Base-by-base conservation (phyloP, 805 yeast genomes). In the Saturnispora kantuleensis region DNA sequence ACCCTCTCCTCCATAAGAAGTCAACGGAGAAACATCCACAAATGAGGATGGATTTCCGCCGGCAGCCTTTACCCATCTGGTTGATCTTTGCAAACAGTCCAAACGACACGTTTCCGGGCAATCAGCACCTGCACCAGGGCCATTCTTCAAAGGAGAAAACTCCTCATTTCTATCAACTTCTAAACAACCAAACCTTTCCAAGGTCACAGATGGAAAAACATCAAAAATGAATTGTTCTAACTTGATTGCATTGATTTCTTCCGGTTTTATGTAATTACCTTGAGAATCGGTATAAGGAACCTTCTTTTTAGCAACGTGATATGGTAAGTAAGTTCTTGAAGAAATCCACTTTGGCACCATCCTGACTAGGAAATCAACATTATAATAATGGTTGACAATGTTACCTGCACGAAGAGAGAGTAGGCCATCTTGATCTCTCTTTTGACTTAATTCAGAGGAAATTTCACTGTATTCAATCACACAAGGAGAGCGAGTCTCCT, bases 201-300 rank as follows among this genome's bases (percentile, higher is more conserved):
- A 59, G 10, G 76, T 73, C 31, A 93, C 81, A 29, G 79, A 74
- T 41, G 89, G 89, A 66, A 93, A 93, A 18, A 93, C 95, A 59
- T 93, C 99, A 67, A 93, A 93, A 46, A 93, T 95, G 56, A 93
- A 93, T 62, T 90, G 97, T 63, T 93, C 99, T 58, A 93, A 71
- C 62, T 93, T 93, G 58, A 90, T 80, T 36, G 97, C 98, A 62
- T 93, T 93, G 39, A 90, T 85, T 46, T 69, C 74, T 1, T 69
- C 53, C n/a, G 97, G 96, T 54, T 74, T 77, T 28, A 68, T 56
- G 34, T 66, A 59, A 41, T 67, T 60, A 29, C 77, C 77, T 0
- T 76, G 65, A 1, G 54, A 58, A 54, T 79, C 77, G 41, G 76
- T 72, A 44, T 63, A 65, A 15, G 59, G 57, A 50, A 93, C 86